Base-by-base conservation (phyloP, 257 asterid genomes). In the Buddleja alternifolia region DNA sequence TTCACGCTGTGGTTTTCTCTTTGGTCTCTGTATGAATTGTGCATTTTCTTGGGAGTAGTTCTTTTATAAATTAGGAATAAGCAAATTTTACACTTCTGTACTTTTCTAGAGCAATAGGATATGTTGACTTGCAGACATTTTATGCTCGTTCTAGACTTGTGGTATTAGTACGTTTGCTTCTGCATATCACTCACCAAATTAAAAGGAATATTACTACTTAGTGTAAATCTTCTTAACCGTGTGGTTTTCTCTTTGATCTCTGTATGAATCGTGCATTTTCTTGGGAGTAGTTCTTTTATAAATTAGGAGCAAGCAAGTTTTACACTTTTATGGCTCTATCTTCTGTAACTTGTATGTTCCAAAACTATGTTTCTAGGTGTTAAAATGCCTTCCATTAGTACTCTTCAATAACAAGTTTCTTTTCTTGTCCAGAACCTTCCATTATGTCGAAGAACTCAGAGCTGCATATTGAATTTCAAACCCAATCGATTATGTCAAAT, bases 371-470 rank as follows among this genome's bases (percentile, higher is more conserved):
- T 32, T 72, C 25, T 32, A 10, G 14, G 7, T 8, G 21, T 12
- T 24, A 36, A 10, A 21, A 17, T 10, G 15, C 14, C 2, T 55
- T 10, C 39, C 29, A 1, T 37, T 64, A 9, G 50, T 34, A 37
- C 63, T 52, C 37, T 53, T 36, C 11, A 53, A 40, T 75, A 15
- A 52, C 55, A n/a, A 20, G 9, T 37, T 32, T 29, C 56, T 10
- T 75, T 10, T 63, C 14, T 21, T 72, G 25, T 75, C 67, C 85
- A 90, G 95, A 81, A 71, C 57, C 74, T 69, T 47, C 75, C 72
- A 5, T 68, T 73, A 25, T 29, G 62, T 16, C 67, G 16, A 54
- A 80, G 77, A 79, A 69, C 73, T 47, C 77, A 8, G 68, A 61
- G 72, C 66, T 73, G 70, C 72, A 29, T 66, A 45, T 48, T 77